phyloP scores from a whole-genome alignment of 2,329 filamentous ascomycete genomes.

The Pseudogymnoascus pannorum region DNA sequence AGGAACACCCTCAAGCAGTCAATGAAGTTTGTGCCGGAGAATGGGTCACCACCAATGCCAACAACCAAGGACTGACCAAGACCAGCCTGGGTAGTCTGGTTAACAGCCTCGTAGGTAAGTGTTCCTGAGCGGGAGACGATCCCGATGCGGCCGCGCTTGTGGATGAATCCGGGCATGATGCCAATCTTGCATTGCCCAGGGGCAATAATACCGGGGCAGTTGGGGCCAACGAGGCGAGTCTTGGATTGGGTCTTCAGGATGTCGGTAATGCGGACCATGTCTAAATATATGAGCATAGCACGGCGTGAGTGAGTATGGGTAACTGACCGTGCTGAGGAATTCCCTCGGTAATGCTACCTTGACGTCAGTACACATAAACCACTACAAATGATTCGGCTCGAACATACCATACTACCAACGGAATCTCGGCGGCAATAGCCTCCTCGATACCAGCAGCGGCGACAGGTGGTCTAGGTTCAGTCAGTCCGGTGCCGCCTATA shows the following conservation, averaged over 20 bases:
- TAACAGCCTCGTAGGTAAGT: conserved; percentile 98
- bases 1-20: conserved; percentile 98
- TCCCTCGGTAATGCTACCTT: conserved; percentile 74
- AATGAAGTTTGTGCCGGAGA: conserved; percentile 99
- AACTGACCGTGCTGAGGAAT: conserved; percentile 87
- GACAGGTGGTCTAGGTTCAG: conserved; percentile 62
- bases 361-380: conserved; percentile 18
- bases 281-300: conserved; percentile 36
- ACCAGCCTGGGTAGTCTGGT: conserved; percentile 96
- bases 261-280: conserved; percentile 98
- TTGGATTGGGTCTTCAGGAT: conserved; percentile 97
- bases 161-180: conserved; percentile 99
- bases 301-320: conserved; percentile 14
- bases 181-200: conserved; percentile 98
- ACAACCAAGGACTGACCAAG: conserved; percentile 97
- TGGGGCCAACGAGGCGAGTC: conserved; percentile 92
- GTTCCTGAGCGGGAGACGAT: conserved; percentile 98
- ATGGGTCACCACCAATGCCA: conserved; percentile 96
- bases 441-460: conserved; percentile 96
- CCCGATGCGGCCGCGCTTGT: conserved; percentile 97
- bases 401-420: conserved; percentile 75
- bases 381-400: conserved; percentile 11
- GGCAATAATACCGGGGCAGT: conserved; percentile 96
- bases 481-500: conserved; percentile 10
- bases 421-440: conserved; percentile 86